phyloP scores from a whole-genome alignment of 2,329 filamentous ascomycete species.

The Sporothrix mexicana region DNA sequence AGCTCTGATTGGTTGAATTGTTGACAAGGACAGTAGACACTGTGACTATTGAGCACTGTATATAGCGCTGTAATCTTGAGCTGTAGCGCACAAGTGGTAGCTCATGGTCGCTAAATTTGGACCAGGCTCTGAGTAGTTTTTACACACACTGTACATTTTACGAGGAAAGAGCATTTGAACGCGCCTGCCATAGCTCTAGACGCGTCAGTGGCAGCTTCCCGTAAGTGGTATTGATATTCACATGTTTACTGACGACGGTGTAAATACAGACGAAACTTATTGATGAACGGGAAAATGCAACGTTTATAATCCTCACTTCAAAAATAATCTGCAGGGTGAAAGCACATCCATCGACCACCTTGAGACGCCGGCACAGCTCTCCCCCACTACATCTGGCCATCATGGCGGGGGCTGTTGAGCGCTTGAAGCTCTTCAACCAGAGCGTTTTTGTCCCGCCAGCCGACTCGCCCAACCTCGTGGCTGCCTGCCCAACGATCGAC shows the following conservation, averaged over 20 bases:
- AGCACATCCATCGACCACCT: neutral
- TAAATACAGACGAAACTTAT: neutral
- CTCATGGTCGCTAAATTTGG: neutral
- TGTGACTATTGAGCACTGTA: neutral
- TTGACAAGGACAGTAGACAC: neutral
- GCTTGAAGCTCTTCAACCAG: constrained; percentile 58
- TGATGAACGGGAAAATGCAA: neutral
- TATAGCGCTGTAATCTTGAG: neutral
- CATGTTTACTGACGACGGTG: neutral
- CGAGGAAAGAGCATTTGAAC: constrained; percentile 6
- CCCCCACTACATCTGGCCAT: neutral
- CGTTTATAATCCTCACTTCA: neutral
- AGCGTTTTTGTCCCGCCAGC: constrained; percentile 60
- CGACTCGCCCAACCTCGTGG: constrained; percentile 64
- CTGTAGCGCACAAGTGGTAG: neutral
- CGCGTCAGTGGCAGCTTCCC: constrained; percentile 27
- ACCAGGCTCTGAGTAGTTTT: neutral
- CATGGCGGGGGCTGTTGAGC: constrained; percentile 24
- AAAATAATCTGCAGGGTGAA: neutral
- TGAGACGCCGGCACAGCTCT: neutral
- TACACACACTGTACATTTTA: constrained; percentile 25
- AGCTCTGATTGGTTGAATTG: constrained; percentile 20
- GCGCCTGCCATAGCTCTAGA: constrained; percentile 29
- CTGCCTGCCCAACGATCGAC: constrained; percentile 85
- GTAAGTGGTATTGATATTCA: constrained; percentile 2